Base-by-base conservation (phyloP, 108 stramenopile species). In the Cafeteria roenbergensis region DNA sequence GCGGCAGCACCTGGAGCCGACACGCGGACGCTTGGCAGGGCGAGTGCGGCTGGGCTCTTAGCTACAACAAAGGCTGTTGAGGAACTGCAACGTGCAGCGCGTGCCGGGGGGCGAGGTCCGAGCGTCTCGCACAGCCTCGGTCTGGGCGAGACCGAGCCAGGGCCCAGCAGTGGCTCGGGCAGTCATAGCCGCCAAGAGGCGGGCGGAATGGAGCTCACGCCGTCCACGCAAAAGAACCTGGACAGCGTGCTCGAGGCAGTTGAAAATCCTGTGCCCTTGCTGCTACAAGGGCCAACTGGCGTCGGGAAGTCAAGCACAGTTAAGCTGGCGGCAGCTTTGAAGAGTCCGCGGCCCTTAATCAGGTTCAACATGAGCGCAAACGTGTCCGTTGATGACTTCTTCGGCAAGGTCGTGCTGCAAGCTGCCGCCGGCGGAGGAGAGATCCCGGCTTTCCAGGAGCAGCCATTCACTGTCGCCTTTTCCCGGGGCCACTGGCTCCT, bases 281-380 rank as follows among this genome's bases (percentile, higher is more conserved):
- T 63, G 0, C 42, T 63, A 4, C 37, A 63, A 29, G 63, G 63
- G 8, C 37, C 42, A 63, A 63, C 63, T 20, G 63, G 63, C 22
- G 63, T 29, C 14, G 63, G 63, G 21, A 63, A 63, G n/a, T n/a
- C n/a, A 0, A 63, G 63, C 0, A 25, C 63, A 0, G 42, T 37
- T 3, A 37, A 42, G 42, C 63, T 50, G 3, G 63, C 37, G 25
- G 63, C 63, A n/a, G 63, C 63, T 0, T 8, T 21, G 0, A 35
- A 63, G 21, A 37, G 37, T 8, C 37, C 37, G 0, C 37, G 24
- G 17, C 8, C 53, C 22, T 1, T 63, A 1, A 9, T 63, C 21
- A 35, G 63, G 3, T 63, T 63, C 1, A 63, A 63, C 42, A 63
- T 63, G 63, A 63, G 63, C 63, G 37, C 37, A 6, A 50, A 35